These are phyloP conservation scores for Talaromyces funiculosus DNA, from an alignment of 2,329 filamentous ascomycete species.

Conservation along the genomic window DNA sequence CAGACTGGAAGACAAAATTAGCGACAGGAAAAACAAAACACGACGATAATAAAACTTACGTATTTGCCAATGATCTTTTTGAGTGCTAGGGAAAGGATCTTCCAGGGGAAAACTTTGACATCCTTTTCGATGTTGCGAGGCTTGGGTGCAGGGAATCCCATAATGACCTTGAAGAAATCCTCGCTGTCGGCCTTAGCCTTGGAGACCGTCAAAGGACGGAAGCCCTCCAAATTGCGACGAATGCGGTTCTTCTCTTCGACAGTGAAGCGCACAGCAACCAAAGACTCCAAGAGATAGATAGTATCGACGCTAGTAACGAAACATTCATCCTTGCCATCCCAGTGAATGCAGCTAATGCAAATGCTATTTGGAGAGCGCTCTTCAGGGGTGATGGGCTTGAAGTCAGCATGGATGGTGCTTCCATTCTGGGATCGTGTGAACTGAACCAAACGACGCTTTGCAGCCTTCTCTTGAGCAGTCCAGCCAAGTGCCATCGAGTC, in stretches of 20 bases:
- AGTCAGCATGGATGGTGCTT: constrained; percentile 73
- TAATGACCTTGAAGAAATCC: constrained; percentile 98
- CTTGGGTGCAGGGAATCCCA: constrained; percentile 93
- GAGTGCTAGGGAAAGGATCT: constrained; percentile 74
- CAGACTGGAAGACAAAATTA: constrained; percentile 45
- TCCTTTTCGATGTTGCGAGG: constrained; percentile 98
- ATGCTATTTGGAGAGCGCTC: constrained; percentile 79
- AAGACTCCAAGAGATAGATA: constrained; percentile 85
- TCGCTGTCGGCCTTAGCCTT: constrained; percentile 90
- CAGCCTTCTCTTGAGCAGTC: constrained; percentile 73
- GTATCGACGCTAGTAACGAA: constrained; percentile 97
- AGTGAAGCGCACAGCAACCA: constrained; percentile 80
- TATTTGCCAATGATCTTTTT: constrained; percentile 99
- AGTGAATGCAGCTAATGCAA: constrained; percentile 96
- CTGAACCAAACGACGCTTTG: constrained; percentile 76
- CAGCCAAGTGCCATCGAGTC: constrained; percentile 77
- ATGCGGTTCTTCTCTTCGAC: constrained; percentile 99
- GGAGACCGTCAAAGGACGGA: constrained; percentile 85
- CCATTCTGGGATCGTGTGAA: constrained; percentile 79
- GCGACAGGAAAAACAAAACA: constrained; percentile 12
- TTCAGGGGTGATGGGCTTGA: constrained; percentile 70
- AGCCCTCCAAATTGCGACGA: constrained; percentile 88
- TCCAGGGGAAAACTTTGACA: constrained; percentile 98
- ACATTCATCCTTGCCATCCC: constrained; percentile 85
- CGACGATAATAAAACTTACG: constrained; percentile 43